Evolutionary conservation across 2,329 filamentous ascomycete species (phyloP), one percentile per base, ranked within the genome.

Genomic region (Calonectria pseudoreteaudii): DNA sequence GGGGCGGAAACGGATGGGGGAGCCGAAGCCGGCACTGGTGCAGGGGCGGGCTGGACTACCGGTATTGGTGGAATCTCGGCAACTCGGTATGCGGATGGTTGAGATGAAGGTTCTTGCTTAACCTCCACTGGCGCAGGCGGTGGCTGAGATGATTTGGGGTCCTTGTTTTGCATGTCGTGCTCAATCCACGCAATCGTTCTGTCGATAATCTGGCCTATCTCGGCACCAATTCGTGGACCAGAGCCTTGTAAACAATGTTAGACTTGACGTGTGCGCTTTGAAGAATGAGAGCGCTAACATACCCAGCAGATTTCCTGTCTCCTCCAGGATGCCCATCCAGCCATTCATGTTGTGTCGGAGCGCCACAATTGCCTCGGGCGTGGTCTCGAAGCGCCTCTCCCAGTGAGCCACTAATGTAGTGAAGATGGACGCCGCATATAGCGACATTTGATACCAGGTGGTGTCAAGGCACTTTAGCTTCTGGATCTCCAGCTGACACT

Each of bases 371-470:
- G 94, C 91, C 2, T 87, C 86, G 0, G 87, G 84, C 0, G 90
- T 91, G 14, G 91, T 90, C 13, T 90, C 87, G 64, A 91, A 90
- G 36, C 93, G 88, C 62, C 92, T 90, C 80, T 95, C 90, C 86
- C 91, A 94, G 70, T 92, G 89, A 2, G 91, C 90, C 60, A 94
- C 94, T 0, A 96, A 85, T 18, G 90, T 92, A 0, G 93, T 94
- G 78, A 95, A 94, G 71, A 94, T 92, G 31, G 93, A 93, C 53
- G 93, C 91, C 16, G 94, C 88, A 80, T 94, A 95, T 8, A 94
- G 89, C 0, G 94, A 92, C 64, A 91, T 88, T 62, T 93, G 93
- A 78, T 94, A 94, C 93, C 94, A 96, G 1, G 94, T 95, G 1
- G 93, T 94, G 80, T 96, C 94, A 5, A 96, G 85, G 56, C 91